These are phyloP conservation scores for Bertia moriformis DNA, from an alignment of 2,329 filamentous ascomycete genomes.

Conservation along the genomic window DNA sequence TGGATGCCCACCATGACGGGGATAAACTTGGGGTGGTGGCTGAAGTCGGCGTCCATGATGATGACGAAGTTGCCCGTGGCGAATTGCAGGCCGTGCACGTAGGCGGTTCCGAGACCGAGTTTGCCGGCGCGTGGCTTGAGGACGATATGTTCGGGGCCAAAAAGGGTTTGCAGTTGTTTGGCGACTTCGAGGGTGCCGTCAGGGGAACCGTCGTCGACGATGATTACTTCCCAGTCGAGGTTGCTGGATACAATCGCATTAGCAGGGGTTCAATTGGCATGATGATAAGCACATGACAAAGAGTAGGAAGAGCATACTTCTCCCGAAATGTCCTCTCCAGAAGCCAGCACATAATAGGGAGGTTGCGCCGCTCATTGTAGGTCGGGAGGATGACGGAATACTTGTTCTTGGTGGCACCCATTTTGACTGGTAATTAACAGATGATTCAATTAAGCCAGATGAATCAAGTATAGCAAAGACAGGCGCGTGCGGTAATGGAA, in stretches of 20 bases:
- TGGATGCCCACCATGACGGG: constrained; percentile 80
- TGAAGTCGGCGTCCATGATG: constrained; percentile 99
- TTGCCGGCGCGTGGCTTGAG: constrained; percentile 86
- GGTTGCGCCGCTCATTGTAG: constrained; percentile 95
- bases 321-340: constrained; percentile 83
- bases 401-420: constrained; percentile 37
- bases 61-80: constrained; percentile 87
- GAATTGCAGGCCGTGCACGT: constrained; percentile 86
- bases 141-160: constrained; percentile 56
- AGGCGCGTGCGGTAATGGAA: neutral
- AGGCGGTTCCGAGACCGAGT: constrained; percentile 90
- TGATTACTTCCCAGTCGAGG: constrained; percentile 91
- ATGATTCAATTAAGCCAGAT: neutral
- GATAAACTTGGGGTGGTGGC: constrained; percentile 98
- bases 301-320: constrained; percentile 40
- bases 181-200: constrained; percentile 89
- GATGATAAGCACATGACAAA: neutral
- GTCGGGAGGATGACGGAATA: constrained; percentile 97
- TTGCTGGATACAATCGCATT: constrained; percentile 36
- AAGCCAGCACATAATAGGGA: constrained; percentile 90
- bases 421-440: neutral
- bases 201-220: constrained; percentile 94
- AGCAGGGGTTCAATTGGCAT: neutral
- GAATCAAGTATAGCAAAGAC: neutral
- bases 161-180: constrained; percentile 76